These are phyloP conservation scores for Jatropha curcas DNA, from an alignment of 345 rosid genomes.

Conservation along the genomic window DNA sequence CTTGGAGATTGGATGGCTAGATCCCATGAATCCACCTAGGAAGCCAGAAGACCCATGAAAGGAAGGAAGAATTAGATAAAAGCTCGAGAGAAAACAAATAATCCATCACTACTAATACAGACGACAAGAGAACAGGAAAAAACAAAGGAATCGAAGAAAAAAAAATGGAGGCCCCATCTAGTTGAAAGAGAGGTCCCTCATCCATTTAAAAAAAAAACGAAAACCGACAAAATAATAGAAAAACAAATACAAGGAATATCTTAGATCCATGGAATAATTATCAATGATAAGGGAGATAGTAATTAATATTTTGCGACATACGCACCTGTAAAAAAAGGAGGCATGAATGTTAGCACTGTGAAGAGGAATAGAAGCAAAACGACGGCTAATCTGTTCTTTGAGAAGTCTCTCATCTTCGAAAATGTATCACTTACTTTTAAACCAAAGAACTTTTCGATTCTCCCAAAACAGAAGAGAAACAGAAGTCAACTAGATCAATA, in stretches of 20 bases:
- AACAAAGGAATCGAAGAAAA: background rate
- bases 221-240: slow-evolving; percentile 12
- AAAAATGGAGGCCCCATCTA: slow-evolving; percentile 16
- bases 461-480: background rate
- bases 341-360: slow-evolving; percentile 17
- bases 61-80: background rate
- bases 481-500: slow-evolving; percentile 12
- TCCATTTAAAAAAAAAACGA: background rate
- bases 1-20: background rate
- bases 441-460: slow-evolving; percentile 7
- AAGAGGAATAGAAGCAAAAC: slow-evolving; percentile 18
- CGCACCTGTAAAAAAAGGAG: slow-evolving; percentile 25
- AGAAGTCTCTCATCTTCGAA: slow-evolving; percentile 28
- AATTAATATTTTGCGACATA: too few species aligned
- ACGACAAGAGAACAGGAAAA: slow-evolving; percentile 9
- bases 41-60: background rate
- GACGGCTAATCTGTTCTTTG: slow-evolving; percentile 11
- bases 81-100: background rate
- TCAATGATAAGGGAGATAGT: too few species aligned
- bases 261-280: slow-evolving; percentile 2
- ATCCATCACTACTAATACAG: background rate
- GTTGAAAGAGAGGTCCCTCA: slow-evolving; percentile 21
- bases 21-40: slow-evolving; percentile 9
- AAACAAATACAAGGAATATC: slow-evolving; percentile 19
- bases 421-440: background rate